Base-by-base conservation (phyloP, 2,329 filamentous ascomycete species). In the Neocatenulostroma microsporum region DNA sequence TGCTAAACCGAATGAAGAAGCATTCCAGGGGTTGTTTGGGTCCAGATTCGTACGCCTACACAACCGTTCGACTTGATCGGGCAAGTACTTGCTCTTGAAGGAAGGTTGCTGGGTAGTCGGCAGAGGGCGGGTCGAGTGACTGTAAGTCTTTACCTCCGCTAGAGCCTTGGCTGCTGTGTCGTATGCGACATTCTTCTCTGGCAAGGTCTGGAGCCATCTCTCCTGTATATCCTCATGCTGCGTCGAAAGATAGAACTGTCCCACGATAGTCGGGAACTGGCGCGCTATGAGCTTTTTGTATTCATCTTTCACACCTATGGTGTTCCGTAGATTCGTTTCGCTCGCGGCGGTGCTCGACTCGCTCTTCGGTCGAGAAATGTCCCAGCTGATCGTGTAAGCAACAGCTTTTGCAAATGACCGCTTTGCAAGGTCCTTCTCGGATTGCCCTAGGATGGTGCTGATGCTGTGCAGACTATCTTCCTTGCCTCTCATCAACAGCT, bases 61-160 rank as follows among this genome's bases (percentile, higher is more conserved):
- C n/a, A 96, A 64, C 39, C 86, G 77, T 11, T 82, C 72, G 15
- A 96, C 70, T 52, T 91, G 79, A 42, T 81, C 75, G 9, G 81
- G 67, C 3, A 98, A 69, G 50, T 82, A 83, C 48, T 80, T 86
- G 19, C 81, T 80, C 47, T 76, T 81, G 63, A 95, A 96, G 36
- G 78, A 80, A 3, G 91, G 91, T 51, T 96, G 88, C 48, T 94
- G 87, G 38, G 82, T 84, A 9, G 80, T 69, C 3, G 86, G 82
- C 6, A 95, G 65, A 10, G 66, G 62, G 19, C 74, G 71, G 2
- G 68, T 64, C 1, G 87, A 87, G 46, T 79, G 68, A 20, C 82
- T 76, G 46, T 80, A 78, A 3, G 58, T 61, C 46, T 78, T 80
- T 54, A 98, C 94, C 19, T 76, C 70, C 12, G 67, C 64, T 62